phyloP scores from a whole-genome alignment of 192 early-diverging fungal species.

The Gonapodya prolifera region DNA sequence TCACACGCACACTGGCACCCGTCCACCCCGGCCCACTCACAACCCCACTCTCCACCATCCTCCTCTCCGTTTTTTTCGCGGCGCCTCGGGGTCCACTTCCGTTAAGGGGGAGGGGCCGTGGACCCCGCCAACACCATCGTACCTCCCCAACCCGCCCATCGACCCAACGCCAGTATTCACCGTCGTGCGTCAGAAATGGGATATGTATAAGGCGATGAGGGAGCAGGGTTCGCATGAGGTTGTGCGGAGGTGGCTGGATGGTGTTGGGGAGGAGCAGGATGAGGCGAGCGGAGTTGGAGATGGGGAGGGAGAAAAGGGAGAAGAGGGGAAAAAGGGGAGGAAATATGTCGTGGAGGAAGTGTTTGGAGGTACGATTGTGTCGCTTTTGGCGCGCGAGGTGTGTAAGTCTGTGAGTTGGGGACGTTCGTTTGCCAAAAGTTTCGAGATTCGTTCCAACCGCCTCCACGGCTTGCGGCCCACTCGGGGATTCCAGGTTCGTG shows the following conservation, averaged over 20 bases:
- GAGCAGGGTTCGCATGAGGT: slow-evolving; percentile 3
- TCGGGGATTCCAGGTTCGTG: background rate
- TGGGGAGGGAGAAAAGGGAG: background rate
- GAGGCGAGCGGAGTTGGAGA: background rate
- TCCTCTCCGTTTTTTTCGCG: too few relatives aligned
- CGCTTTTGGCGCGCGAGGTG: slow-evolving; percentile 50
- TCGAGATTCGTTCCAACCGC: background rate
- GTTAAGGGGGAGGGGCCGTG: background rate
- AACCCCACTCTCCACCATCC: background rate
- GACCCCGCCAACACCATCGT: too few relatives aligned
- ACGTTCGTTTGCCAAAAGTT: background rate
- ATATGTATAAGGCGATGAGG: background rate
- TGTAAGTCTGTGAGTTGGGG: slow-evolving; percentile 33
- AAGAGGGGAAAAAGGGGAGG: slow-evolving; percentile 4
- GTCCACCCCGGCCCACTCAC: background rate
- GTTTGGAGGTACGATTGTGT: slow-evolving; percentile 54
- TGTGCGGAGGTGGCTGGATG: background rate
- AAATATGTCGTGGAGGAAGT: slow-evolving; percentile 43
- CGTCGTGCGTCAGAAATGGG: background rate
- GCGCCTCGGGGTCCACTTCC: background rate
- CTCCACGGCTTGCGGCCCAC: too few relatives aligned
- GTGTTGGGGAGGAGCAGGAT: slow-evolving; percentile 1
- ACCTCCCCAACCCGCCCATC: too few relatives aligned
- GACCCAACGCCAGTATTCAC: background rate
- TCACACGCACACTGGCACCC: background rate